Evolutionary conservation across 257 asterid genomes (phyloP).

Genomic region (Rauvolfia tetraphylla): DNA sequence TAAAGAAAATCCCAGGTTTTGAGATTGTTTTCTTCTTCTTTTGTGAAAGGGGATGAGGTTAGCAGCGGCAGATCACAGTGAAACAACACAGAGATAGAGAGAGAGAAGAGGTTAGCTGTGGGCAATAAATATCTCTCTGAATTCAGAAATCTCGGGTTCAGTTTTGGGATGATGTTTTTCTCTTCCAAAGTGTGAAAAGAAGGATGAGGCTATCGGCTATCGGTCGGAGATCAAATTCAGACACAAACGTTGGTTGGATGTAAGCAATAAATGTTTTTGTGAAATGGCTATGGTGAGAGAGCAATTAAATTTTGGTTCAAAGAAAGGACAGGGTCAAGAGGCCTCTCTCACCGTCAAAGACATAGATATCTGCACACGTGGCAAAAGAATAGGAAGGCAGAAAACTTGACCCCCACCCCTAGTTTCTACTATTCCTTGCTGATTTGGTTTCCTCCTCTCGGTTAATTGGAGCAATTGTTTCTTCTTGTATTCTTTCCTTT

Average conservation of each 20-base stretch:
- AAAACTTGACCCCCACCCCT: conserved; percentile 12
- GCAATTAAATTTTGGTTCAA: conserved; percentile 13
- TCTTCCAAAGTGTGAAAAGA: too few species aligned
- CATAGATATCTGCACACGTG: conserved; percentile 1
- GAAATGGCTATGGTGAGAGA: background rate
- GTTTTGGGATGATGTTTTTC: too few species aligned
- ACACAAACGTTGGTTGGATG: conserved; percentile 2
- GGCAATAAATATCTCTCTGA: conserved; percentile 8
- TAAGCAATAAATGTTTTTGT: conserved; percentile 18
- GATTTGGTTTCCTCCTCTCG: background rate
- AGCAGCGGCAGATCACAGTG: conserved; percentile 3
- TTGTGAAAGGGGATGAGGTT: background rate
- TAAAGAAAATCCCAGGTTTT: background rate
- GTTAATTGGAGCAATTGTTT: too few species aligned
- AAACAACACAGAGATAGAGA: background rate
- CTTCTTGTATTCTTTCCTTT: too few species aligned
- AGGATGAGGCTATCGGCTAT: too few species aligned
- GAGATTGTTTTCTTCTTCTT: background rate
- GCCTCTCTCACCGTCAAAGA: background rate
- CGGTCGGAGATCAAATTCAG: background rate
- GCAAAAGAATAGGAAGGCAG: background rate
- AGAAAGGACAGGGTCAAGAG: background rate
- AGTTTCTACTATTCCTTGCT: background rate
- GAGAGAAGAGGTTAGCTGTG: background rate
- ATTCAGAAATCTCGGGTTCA: too few species aligned